Evolutionary conservation across 2,329 filamentous ascomycete genomes (phyloP).

Genomic region (Penicillium thymicola): DNA sequence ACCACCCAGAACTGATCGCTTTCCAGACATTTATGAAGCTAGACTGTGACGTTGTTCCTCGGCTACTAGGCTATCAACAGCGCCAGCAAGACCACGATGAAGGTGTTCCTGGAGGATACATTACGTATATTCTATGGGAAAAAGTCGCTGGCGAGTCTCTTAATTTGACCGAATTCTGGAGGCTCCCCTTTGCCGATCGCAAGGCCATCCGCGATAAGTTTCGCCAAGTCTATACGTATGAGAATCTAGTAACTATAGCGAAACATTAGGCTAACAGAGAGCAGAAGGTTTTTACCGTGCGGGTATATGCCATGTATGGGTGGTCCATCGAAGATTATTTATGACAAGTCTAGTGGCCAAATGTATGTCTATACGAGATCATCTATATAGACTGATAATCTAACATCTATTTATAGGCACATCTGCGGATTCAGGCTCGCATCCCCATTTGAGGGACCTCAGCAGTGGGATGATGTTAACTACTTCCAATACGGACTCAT

Average conservation of each 20-base stretch:
- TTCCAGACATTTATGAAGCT: not conserved
- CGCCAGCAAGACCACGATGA: not conserved
- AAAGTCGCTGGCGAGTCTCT: conserved; percentile 2
- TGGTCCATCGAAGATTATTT: conserved; percentile 5
- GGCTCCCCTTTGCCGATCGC: conserved; percentile 2
- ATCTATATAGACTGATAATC: not conserved
- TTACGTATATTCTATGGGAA: conserved; percentile 6
- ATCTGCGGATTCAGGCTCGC: conserved; percentile 3
- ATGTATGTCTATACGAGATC: not conserved
- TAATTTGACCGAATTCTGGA: conserved; percentile 1
- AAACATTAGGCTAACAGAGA: not conserved
- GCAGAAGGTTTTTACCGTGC: not conserved
- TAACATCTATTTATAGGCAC: conserved; percentile 1
- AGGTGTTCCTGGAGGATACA: conserved; percentile 1
- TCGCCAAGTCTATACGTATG: conserved; percentile 3
- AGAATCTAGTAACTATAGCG: not conserved
- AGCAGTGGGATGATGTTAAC: not conserved
- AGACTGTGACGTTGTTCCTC: conserved; percentile 1
- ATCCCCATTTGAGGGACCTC: conserved; percentile 2
- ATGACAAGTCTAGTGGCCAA: conserved; percentile 1
- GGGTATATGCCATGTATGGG: conserved; percentile 4
- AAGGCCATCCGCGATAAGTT: conserved; percentile 5
- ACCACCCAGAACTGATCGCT: not conserved
- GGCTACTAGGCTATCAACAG: conserved; percentile 3
- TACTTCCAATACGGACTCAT: conserved; percentile 2